A percentile compares a stretch with the other conserved stretches of the same genome.
Evolutionary conservation across 257 asterid species (phyloP).

Genomic region (Ehretia macrophylla): DNA sequence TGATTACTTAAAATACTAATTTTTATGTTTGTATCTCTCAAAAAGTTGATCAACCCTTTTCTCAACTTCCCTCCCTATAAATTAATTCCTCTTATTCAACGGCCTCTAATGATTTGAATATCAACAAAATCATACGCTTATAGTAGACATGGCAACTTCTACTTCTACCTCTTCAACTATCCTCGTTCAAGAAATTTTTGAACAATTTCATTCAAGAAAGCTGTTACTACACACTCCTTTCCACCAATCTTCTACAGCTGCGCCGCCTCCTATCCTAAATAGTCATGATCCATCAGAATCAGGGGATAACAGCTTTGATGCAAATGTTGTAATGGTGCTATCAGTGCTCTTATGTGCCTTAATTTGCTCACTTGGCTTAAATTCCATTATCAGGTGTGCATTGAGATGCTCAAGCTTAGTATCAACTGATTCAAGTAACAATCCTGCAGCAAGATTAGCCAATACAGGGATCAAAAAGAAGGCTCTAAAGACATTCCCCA

Average conservation of each 20-base stretch:
- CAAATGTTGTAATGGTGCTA: constrained; percentile 28
- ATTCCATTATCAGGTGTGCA: constrained; percentile 25
- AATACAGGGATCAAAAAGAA: constrained; percentile 24
- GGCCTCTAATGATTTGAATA: not conserved
- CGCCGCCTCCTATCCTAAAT: constrained; percentile 9
- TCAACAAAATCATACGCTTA: not conserved
- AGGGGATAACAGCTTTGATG: constrained; percentile 14
- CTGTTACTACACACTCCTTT: constrained; percentile 17
- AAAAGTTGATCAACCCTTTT: not conserved
- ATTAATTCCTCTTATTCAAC: not conserved
- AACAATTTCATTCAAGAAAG: constrained; percentile 21
- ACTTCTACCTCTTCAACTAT: not conserved
- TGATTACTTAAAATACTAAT: not conserved
- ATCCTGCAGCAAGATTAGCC: constrained; percentile 2
- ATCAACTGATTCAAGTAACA: not conserved
- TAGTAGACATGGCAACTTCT: not conserved
- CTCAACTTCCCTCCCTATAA: not conserved
- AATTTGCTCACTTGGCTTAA: constrained; percentile 30
- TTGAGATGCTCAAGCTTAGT: constrained; percentile 21
- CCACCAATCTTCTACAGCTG: constrained; percentile 6
- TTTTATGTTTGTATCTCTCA: no score
- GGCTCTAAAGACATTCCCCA: constrained; percentile 21
- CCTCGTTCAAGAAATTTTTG: constrained; percentile 12
- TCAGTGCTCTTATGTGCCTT: constrained; percentile 25
- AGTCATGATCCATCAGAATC: not conserved